Conservation (phyloP, 305 asterid genomes). For the Rubia balearica region DNA sequence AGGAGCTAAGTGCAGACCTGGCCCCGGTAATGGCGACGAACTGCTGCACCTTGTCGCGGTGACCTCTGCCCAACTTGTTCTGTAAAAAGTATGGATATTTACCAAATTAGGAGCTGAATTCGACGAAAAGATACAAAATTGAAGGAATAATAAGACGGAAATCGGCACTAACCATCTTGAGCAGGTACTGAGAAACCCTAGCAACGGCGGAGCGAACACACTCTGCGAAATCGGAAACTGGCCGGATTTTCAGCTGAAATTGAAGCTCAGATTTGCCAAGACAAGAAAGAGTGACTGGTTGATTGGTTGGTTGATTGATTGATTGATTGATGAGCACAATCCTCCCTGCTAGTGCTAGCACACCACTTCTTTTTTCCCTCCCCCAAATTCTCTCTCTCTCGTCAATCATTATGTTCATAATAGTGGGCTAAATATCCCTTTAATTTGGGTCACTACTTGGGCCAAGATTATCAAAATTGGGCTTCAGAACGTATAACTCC, state of each 20-base stretch:
- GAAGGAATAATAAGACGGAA: not conserved
- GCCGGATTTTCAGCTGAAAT: not conserved
- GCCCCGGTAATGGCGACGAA: conserved; percentile 86
- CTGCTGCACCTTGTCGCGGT: conserved; percentile 91
- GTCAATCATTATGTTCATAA: not conserved
- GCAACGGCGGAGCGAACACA: not conserved
- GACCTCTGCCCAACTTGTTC: conserved; percentile 91
- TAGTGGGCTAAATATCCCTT: not conserved
- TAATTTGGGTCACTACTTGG: not conserved
- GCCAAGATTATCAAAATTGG: not conserved
- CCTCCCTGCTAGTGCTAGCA: not conserved
- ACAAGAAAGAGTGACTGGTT: not conserved
- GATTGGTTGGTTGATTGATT: too few relatives aligned
- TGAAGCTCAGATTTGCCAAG: not conserved
- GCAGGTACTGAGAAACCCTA: conserved; percentile 4
- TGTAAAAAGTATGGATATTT: conserved; percentile 19
- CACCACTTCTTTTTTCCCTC: not conserved
- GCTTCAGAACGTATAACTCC: not conserved
- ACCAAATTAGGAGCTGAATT: not conserved
- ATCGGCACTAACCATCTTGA: conserved; percentile 3
- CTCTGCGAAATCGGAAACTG: not conserved
- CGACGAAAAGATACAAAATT: not conserved
- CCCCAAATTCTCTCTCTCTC: not conserved
- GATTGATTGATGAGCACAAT: not conserved
- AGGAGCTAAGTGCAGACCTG: conserved; percentile 35